Base-by-base conservation (phyloP, 75 land plant species). In the Ceratopteris richardii region DNA sequence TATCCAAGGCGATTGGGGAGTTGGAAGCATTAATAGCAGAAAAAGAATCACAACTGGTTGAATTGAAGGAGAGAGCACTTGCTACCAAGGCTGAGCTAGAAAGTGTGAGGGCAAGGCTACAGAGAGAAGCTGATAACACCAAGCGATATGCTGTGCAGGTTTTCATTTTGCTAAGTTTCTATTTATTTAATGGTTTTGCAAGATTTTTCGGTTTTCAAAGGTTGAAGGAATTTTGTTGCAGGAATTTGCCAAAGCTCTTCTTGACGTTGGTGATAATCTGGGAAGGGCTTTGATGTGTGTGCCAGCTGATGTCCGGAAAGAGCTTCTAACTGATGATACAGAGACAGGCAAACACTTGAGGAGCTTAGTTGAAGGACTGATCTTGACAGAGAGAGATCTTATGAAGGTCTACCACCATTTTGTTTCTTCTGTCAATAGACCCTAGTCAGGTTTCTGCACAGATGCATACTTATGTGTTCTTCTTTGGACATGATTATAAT, bases 101-200 rank as follows among this genome's bases (percentile, higher is more conserved):
- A 58, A 94, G 86, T 80, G 83, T 90, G 47, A 65, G 67, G 56
- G 83, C 65, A 0, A 79, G 98, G 66, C 75, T 82, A 25, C 79
- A 33, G 56, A 82, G 91, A 48, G 98, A 90, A 37, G 75, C 85
- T 25, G 98, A 94, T 42, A 86, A 66, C 43, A 61, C 91, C 30
- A 86, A 84, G 31, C 90, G 90, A 54, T 94, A 76, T 72, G 90
- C 91, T 28, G 73, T 94, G 23, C 98, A 94, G 91, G 98, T 90
- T 36, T 22, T 23, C 1, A 29, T 64, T 19, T 63, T 0, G 26
- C n/a, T 11, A 46, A 23, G n/a, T 54, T 40, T n/a, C n/a, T 31
- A 26, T 14, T 19, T 46, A 7, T 33, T 37, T 57, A 9, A 26
- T 42, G 10, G 11, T 0, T 21, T 1, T 22, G 9, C 27, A 18